Evolutionary conservation across 306 rosid species (phyloP).

Genomic region (Cicer arietinum): DNA sequence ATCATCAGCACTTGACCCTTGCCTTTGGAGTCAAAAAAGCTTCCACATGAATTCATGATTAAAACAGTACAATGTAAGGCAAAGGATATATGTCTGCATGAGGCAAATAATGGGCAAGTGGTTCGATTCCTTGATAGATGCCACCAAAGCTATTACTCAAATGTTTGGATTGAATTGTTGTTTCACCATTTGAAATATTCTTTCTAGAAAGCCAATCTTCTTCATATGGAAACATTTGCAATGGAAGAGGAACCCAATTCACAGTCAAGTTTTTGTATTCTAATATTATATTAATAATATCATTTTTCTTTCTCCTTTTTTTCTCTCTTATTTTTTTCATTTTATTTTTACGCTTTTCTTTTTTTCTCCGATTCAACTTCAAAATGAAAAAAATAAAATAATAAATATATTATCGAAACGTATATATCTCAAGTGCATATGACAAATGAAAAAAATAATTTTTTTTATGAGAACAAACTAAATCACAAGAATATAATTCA

Average conservation of each 20-base stretch:
- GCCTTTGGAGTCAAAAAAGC: not conserved
- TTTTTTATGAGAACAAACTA: too few species aligned
- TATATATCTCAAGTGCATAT: too few species aligned
- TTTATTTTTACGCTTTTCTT: too few species aligned
- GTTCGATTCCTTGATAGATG: constrained; percentile 31
- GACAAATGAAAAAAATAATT: too few species aligned
- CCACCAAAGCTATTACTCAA: not conserved
- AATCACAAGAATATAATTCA: too few species aligned
- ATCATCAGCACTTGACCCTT: not conserved
- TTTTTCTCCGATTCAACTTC: too few species aligned
- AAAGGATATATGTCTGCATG: constrained; percentile 36
- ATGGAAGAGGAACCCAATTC: constrained; percentile 37
- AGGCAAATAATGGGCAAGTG: constrained; percentile 23
- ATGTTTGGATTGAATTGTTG: not conserved
- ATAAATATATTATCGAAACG: too few species aligned
- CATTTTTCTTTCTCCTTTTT: not conserved
- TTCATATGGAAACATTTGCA: constrained; percentile 15
- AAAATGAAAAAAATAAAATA: too few species aligned
- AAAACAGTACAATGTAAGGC: constrained; percentile 25
- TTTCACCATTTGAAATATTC: not conserved
- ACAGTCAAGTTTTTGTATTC: constrained; percentile 31
- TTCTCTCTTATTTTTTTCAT: not conserved
- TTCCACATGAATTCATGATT: not conserved
- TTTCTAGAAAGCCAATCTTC: constrained; percentile 35
- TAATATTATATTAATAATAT: not conserved